Evolutionary conservation across 371 early-diverging fungal species (phyloP), one percentile per base, ranked within the genome.

Genomic region (Smittium culicis): DNA sequence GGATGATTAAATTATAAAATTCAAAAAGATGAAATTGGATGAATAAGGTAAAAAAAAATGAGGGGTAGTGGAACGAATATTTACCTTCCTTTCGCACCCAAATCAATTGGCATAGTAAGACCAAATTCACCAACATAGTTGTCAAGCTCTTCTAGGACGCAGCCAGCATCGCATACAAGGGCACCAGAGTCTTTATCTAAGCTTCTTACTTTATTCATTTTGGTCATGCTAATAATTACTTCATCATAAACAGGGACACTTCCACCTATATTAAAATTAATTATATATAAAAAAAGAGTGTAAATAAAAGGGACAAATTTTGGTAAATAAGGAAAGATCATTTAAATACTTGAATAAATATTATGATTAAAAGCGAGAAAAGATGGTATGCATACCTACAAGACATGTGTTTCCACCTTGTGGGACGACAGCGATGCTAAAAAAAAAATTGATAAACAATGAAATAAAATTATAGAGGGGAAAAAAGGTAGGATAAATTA

Each of bases 391-490:
- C 34, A 5, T 64, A 64, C 65, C 95, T 5, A 88, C 90, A 14
- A 90, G 74, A 32, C 95, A 94, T 1, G 96, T 96, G 77, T 97
- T 97, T 59, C 96, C 98, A 67, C 98, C 98, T 77, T 98, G 98
- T 34, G 97, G 95, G 1, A 93, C 93, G 33, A 98, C 91, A 20
- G 94, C 94, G 35, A 97, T 74, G 35, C 84, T 82, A 68, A 25
- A 57, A 34, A 25, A 34, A 25, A 25, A 32, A 31, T 34, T 11
- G 29, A 62, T 35, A 2, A 30, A 30, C 20, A 24, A 25, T 34
- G n/a, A 14, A 62, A 30, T 34, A 62, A 20, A 62, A 25, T 62
- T 62, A 30, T 35, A 24, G 20, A 32, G 27, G 31, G 16, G 31
- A 59, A 16, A 59, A 31, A 59, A 31, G n/a, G 60, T 5, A 5